These are phyloP conservation scores for Euphorbia peplus DNA, from an alignment of 345 rosid species.

Conservation along the genomic window DNA sequence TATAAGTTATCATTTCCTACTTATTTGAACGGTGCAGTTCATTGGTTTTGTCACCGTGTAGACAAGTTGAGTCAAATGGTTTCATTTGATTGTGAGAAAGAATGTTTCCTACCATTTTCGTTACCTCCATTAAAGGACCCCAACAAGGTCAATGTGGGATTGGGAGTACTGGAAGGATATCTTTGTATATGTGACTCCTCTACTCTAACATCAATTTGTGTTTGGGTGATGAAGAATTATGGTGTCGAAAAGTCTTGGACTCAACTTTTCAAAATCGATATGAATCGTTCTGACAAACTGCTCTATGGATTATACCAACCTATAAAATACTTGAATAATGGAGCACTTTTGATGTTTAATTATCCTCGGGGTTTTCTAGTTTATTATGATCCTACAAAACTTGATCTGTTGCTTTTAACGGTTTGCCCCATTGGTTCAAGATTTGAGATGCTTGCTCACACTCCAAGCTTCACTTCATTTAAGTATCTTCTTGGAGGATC, in stretches of 20 bases:
- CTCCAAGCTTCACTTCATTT: neutral
- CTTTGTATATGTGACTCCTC: constrained; percentile 19
- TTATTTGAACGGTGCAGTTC: no score
- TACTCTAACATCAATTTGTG: neutral
- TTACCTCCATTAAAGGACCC: neutral
- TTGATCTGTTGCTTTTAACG: no score
- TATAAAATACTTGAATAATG: neutral
- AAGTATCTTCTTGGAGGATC: neutral
- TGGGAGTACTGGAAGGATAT: constrained; percentile 22
- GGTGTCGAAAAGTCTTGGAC: constrained; percentile 24
- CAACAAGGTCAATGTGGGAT: neutral
- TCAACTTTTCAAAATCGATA: constrained; percentile 1
- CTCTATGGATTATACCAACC: neutral
- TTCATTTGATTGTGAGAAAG: constrained; percentile 20
- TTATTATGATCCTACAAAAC: no score
- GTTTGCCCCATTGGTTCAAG: no score
- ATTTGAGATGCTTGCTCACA: no score
- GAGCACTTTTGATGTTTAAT: constrained; percentile 6
- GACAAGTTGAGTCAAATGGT: neutral
- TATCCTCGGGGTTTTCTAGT: neutral
- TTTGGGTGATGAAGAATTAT: no score
- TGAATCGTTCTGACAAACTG: neutral
- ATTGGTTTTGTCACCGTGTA: no score
- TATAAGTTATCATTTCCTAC: no score
- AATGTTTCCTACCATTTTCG: constrained; percentile 16